Evolutionary conservation across 257 asterid genomes (phyloP).

Genomic region (Datura wrightii): DNA sequence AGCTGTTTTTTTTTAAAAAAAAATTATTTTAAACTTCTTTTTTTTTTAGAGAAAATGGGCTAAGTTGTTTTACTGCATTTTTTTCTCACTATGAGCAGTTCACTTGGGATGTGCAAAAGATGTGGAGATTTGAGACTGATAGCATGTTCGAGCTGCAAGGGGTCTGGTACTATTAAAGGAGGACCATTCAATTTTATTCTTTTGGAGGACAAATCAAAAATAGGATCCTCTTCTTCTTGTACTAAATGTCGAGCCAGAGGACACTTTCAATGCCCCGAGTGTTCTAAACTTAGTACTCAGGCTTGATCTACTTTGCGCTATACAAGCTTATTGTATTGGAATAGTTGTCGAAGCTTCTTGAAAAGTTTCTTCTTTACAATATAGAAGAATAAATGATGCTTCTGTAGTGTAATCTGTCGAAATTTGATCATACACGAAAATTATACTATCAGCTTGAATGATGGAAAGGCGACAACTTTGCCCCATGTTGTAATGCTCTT

Average conservation of each 20-base stretch:
- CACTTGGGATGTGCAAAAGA: constrained; percentile 83
- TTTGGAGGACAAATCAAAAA: constrained; percentile 43
- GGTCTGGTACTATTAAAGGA: constrained; percentile 66
- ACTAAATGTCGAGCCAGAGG: constrained; percentile 64
- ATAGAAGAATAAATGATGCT: neutral
- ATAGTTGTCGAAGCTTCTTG: neutral
- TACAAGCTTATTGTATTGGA: neutral
- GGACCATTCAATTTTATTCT: constrained; percentile 56
- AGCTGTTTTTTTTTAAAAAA: neutral
- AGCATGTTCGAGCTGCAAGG: constrained; percentile 78
- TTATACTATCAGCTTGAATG: neutral
- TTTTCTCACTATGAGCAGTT: constrained; percentile 46
- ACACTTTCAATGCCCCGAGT: constrained; percentile 67
- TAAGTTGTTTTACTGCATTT: neutral
- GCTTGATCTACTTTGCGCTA: constrained; percentile 4
- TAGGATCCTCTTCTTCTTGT: constrained; percentile 48
- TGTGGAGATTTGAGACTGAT: constrained; percentile 83
- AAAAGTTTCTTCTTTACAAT: neutral
- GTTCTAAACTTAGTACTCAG: constrained; percentile 44
- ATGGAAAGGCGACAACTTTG: neutral
- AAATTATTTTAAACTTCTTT: no score
- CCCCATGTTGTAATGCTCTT: neutral
- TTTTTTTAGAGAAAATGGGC: neutral
- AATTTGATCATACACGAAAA: neutral
- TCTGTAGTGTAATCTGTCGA: neutral